Evolutionary conservation across 441 rosid genomes (phyloP).

Genomic region (Bocquillonia castaneifolia): DNA sequence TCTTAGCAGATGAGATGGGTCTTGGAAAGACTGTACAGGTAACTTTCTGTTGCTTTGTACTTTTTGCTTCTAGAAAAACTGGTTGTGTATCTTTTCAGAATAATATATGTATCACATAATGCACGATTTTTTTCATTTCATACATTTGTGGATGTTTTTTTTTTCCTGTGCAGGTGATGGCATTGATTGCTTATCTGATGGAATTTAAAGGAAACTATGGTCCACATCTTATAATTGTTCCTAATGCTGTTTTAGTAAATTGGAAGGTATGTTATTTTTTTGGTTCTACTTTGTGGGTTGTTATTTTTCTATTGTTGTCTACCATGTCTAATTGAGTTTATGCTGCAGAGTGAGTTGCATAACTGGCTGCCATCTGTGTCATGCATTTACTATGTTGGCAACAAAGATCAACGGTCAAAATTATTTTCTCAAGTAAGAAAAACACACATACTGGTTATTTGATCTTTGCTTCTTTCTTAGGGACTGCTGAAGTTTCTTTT

Average conservation of each 20-base stretch:
- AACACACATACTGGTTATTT: neutral
- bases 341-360: constrained; percentile 87
- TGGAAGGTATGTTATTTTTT: constrained; percentile 86
- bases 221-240: constrained; percentile 99
- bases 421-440: constrained; percentile 84
- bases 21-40: constrained; percentile 99
- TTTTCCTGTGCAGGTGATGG: constrained; percentile 71
- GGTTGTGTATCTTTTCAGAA: constrained; percentile 10
- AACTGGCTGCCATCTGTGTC: constrained; percentile 97
- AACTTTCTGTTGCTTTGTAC: constrained; percentile 12
- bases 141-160: constrained; percentile 11
- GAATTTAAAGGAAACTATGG: constrained; percentile 99
- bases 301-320: constrained; percentile 11
- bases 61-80: constrained; percentile 3
- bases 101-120: constrained; percentile 3
- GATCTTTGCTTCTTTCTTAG: constrained; percentile 6
- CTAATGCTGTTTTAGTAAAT: constrained; percentile 97
- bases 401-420: constrained; percentile 90
- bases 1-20: constrained; percentile 99
- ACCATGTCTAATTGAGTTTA: constrained; percentile 23
- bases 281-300: neutral
- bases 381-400: constrained; percentile 95
- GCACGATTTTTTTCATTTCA: neutral
- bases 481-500: constrained; percentile 28
- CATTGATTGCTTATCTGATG: constrained; percentile 98